Conservation (phyloP, 139 green algal species). For the Chlorella ohadii region DNA sequence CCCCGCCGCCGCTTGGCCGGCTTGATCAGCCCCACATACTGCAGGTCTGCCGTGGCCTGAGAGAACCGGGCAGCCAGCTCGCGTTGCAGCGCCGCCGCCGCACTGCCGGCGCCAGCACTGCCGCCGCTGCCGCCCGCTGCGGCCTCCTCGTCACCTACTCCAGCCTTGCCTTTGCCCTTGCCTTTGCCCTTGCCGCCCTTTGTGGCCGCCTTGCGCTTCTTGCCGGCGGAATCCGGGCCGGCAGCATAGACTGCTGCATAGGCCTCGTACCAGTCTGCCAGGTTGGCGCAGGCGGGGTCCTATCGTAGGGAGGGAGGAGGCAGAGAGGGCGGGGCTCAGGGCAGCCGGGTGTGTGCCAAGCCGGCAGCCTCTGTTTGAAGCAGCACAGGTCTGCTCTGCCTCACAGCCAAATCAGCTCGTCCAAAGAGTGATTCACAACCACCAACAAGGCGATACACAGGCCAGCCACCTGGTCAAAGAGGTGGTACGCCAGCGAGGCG, state of each 20-base stretch:
- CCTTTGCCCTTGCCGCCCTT: constrained; percentile 6
- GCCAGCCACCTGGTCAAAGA: no score
- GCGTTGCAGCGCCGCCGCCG: neutral
- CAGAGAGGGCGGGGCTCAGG: neutral
- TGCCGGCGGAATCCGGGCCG: neutral
- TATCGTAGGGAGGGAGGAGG: neutral
- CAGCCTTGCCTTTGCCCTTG: constrained; percentile 2
- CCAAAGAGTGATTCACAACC: neutral
- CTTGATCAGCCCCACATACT: constrained; percentile 58
- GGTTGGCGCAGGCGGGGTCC: constrained; percentile 44
- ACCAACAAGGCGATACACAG: no score
- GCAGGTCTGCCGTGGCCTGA: constrained; percentile 53
- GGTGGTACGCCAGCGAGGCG: neutral
- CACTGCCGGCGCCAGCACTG: neutral
- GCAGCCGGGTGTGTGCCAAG: no score
- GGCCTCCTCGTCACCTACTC: neutral
- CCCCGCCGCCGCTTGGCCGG: constrained; percentile 42
- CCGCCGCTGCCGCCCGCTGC: neutral
- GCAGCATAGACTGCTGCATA: constrained; percentile 31
- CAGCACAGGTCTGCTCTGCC: no score
- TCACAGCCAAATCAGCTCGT: neutral
- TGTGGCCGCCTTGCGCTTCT: neutral
- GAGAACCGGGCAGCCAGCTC: constrained; percentile 54
- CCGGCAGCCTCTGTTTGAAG: no score
- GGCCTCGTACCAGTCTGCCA: constrained; percentile 61